These are phyloP conservation scores for Oenanthe javanica DNA, from an alignment of 140 eudicot genomes.

Conservation along the genomic window DNA sequence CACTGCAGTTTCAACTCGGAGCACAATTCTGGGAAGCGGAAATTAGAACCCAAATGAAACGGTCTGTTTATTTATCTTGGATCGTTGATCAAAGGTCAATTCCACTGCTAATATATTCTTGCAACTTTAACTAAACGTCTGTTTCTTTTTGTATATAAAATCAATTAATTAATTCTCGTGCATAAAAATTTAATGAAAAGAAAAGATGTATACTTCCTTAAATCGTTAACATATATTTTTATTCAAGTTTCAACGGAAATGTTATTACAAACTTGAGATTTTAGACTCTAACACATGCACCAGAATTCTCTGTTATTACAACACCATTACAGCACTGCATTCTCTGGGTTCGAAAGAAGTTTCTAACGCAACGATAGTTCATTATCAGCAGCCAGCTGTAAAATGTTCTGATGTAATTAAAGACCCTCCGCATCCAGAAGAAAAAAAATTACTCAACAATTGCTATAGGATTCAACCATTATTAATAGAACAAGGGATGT, in stretches of 20 bases:
- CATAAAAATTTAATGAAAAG: not conserved
- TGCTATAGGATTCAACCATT: constrained; percentile 75
- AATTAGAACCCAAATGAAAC: no score
- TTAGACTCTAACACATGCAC: not conserved
- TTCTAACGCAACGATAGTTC: not conserved
- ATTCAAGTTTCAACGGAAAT: not conserved
- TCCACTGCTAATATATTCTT: no score
- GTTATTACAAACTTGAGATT: not conserved
- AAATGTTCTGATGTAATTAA: not conserved
- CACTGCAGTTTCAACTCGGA: no score
- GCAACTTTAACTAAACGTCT: no score
- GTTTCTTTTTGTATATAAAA: no score
- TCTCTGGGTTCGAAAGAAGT: not conserved
- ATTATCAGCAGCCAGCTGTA: not conserved
- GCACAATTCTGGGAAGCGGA: no score
- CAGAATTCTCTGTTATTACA: not conserved
- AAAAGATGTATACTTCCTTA: no score
- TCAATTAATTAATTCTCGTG: no score
- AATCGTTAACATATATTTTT: no score
- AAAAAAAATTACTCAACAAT: constrained; percentile 19
- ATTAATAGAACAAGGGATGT: constrained; percentile 67
- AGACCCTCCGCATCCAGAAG: not conserved
- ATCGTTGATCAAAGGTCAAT: no score
- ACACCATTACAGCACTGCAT: not conserved
- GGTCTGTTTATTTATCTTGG: no score